Evolutionary conservation across 257 asterid genomes (phyloP), one percentile per base, ranked within the genome.

Genomic region (Scutellaria galericulata): DNA sequence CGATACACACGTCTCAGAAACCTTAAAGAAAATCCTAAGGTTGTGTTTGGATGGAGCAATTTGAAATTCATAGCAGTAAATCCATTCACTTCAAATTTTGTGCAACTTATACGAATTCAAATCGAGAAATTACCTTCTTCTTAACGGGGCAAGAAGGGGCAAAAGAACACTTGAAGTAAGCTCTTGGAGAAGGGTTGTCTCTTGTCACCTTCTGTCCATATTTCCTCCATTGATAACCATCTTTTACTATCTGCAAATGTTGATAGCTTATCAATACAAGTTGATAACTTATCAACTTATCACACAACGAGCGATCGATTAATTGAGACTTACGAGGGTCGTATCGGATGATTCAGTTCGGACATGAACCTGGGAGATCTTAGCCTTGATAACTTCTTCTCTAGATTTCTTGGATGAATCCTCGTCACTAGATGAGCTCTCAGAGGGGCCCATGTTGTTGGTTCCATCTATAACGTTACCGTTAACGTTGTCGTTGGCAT

Each of bases 221-320:
- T 77, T 93, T 93, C 86, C 97, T 89, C 98, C 98, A 93, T 58
- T 87, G 97, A 66, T 86, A 91, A 40, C 98, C 97, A 85, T 93
- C 98, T 71, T 86, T 87, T 20, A 90, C 98, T 60, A 85, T 80
- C 98, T 93, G 83, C 51, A 76, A 75, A 7, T 47, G 48, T 50
- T 14, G 35, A 13, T 7, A 13, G 6, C 39, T 15, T n/a, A 0
- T 60, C n/a, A 60, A 7, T 7, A n/a, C 53, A 47, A 47, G n/a
- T n/a, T 2, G 5, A 37, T 3, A 9, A 58, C 46, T 58, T 58
- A 31, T 31, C 64, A 31, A 12, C 8, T 27, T 6, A 56, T 24
- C 8, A 24, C 31, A 56, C 10, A 27, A 27, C 2, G 10, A 27
- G 39, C 0, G 3, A 24, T 7, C 20, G 3, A 7, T n/a, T 60